Evolutionary conservation across 78 protist genomes (phyloP).

Genomic region (Tieghemostelium lacteum): DNA sequence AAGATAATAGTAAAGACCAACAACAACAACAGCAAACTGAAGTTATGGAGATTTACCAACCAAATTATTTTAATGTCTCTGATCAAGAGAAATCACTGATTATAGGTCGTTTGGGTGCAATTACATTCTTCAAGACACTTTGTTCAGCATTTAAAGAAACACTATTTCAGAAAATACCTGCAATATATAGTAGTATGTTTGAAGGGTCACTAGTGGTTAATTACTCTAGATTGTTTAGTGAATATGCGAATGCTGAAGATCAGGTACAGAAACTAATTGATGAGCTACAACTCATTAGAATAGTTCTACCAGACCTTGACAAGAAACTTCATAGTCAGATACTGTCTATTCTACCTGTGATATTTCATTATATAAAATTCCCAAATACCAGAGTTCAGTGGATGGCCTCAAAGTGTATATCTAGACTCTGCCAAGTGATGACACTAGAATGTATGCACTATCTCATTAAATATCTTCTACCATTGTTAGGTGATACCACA

Average conservation of each 20-base stretch:
- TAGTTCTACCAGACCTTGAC: conserved; percentile 27
- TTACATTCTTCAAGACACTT: conserved; percentile 15
- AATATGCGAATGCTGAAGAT: background rate
- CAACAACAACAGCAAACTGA: background rate
- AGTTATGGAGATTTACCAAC: no score
- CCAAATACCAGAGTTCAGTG: conserved; percentile 38
- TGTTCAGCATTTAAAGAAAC: background rate
- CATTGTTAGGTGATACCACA: conserved; percentile 49
- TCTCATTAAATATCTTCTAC: conserved; percentile 33
- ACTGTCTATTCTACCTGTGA: conserved; percentile 8
- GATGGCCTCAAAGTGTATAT: conserved; percentile 32
- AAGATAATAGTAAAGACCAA: background rate
- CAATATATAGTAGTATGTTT: background rate
- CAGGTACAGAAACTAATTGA: conserved; percentile 19
- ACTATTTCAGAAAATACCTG: conserved; percentile 1
- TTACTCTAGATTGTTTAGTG: background rate
- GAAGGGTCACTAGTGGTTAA: conserved; percentile 8
- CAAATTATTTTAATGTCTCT: no score
- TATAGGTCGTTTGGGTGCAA: conserved; percentile 19
- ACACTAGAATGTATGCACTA: conserved; percentile 46
- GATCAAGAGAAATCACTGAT: conserved; percentile 8
- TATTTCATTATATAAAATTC: conserved; percentile 30
- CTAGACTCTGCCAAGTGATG: conserved; percentile 24
- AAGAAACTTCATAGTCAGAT: background rate
- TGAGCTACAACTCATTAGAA: conserved; percentile 36